Percentiles rank a stretch among this genome's conserved stretches.
phyloP scores from a whole-genome alignment of 305 asterid species.

The Fraxinus paxiana region DNA sequence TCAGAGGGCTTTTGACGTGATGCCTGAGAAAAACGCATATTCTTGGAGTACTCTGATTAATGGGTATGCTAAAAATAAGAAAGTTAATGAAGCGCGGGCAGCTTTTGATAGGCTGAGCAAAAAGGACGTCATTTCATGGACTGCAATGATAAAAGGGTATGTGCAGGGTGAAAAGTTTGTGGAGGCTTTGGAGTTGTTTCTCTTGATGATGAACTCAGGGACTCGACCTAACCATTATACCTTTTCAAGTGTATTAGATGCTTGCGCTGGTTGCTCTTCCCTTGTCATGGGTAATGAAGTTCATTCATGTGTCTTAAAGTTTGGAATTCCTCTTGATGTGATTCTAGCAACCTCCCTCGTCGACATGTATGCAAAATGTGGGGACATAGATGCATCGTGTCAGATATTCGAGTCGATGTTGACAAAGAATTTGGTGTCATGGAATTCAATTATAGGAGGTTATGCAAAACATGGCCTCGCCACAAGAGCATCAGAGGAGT shows the following conservation, averaged over 20 bases:
- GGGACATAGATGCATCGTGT: conserved; percentile 56
- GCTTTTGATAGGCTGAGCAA: conserved; percentile 36
- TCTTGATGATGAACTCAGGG: conserved; percentile 47
- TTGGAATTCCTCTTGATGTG: conserved; percentile 61
- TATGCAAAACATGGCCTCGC: conserved; percentile 72
- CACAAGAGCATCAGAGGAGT: conserved; percentile 52
- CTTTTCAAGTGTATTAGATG: conserved; percentile 57
- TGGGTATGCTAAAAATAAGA: conserved; percentile 56
- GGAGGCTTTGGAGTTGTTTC: conserved; percentile 57
- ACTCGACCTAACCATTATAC: conserved; percentile 70
- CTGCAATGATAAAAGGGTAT: conserved; percentile 74
- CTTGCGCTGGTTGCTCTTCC: conserved; percentile 70
- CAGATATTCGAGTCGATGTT: conserved; percentile 46
- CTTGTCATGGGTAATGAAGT: conserved; percentile 60
- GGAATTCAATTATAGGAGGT: conserved; percentile 84
- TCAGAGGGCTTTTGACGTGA: conserved; percentile 44
- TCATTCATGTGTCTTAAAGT: conserved; percentile 54
- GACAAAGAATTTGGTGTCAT: conserved; percentile 58
- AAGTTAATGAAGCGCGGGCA: conserved; percentile 49
- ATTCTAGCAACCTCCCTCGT: conserved; percentile 59
- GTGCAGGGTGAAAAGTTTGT: conserved; percentile 40
- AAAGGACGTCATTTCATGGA: conserved; percentile 80
- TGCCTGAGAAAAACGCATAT: conserved; percentile 51
- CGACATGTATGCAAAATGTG: conserved; percentile 88
- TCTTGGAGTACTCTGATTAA: conserved; percentile 76